Conservation (phyloP, 176 grass and related monocot genomes). For the Dactylis glomerata region DNA sequence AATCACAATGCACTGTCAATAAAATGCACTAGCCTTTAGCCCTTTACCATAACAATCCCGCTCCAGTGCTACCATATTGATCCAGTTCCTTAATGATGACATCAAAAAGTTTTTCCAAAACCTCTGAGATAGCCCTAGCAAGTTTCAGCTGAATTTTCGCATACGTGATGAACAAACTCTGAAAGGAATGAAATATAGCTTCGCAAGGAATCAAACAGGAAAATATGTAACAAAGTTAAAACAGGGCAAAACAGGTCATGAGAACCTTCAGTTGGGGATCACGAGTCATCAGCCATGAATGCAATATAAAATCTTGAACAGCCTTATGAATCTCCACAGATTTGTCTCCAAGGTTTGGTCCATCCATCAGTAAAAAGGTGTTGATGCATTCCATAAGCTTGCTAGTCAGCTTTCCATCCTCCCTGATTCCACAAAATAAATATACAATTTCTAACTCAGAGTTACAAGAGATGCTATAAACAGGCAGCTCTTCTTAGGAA, state of each 20-base stretch:
- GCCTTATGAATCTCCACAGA: conserved; percentile 73
- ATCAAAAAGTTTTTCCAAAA: conserved; percentile 79
- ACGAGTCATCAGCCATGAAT: conserved; percentile 65
- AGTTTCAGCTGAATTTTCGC: conserved; percentile 68
- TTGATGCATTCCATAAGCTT: conserved; percentile 94
- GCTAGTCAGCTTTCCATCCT: conserved; percentile 73
- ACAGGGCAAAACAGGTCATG: conserved; percentile 13
- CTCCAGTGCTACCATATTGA: conserved; percentile 49
- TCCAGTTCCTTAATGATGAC: conserved; percentile 74
- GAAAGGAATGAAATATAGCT: conserved; percentile 35
- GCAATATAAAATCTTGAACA: conserved; percentile 66
- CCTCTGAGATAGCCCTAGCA: conserved; percentile 49
- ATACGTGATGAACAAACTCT: conserved; percentile 80
- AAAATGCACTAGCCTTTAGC: conserved; percentile 25
- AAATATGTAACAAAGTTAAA: conserved; percentile 19
- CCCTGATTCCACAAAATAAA: conserved; percentile 52
- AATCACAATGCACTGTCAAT: background rate
- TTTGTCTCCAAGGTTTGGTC: conserved; percentile 81
- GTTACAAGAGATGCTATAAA: background rate
- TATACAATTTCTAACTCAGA: conserved; percentile 23
- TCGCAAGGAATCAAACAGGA: conserved; percentile 21
- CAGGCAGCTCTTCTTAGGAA: background rate
- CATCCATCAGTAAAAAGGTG: conserved; percentile 78
- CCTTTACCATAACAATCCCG: conserved; percentile 41
- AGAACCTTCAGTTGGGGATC: conserved; percentile 75